A percentile compares a stretch with the other conserved stretches of the same genome.
These are phyloP conservation scores for Plenodomus tracheiphilus DNA, from an alignment of 2,329 filamentous ascomycete species.

Conservation along the genomic window DNA sequence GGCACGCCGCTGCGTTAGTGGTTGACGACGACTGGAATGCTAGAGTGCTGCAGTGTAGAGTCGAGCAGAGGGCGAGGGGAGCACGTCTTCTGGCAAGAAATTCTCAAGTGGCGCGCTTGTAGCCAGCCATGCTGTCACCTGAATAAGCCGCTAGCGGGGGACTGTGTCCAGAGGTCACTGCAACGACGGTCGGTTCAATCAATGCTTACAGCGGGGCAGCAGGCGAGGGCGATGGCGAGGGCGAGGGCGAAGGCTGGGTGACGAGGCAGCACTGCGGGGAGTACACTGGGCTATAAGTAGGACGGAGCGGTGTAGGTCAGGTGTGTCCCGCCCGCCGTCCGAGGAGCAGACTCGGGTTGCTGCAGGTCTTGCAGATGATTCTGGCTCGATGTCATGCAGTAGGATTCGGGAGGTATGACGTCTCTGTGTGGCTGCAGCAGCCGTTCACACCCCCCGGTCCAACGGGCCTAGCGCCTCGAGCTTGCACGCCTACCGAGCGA, in stretches of 20 bases:
- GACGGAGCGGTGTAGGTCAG: neutral
- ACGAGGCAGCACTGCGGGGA: neutral
- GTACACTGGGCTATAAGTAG: neutral
- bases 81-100: neutral
- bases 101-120: neutral
- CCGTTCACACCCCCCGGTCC: constrained; percentile 5
- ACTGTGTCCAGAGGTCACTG: neutral
- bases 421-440: constrained; percentile 5
- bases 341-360: neutral
- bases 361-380: constrained; percentile 9
- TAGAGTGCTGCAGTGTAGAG: neutral
- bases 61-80: neutral
- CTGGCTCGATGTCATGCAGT: constrained; percentile 18
- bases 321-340: neutral
- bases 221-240: neutral
- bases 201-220: neutral
- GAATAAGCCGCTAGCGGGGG: neutral
- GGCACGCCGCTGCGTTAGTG: constrained; percentile 2
- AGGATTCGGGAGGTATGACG: constrained; percentile 14
- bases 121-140: constrained; percentile 3
- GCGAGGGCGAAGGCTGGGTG: neutral
- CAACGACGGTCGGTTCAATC: neutral
- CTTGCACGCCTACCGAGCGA: too few relatives aligned
- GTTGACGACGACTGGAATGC: neutral
- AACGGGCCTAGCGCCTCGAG: neutral